A percentile compares a stretch with the other conserved stretches of the same genome.
Evolutionary conservation across 116 monocot species (phyloP).

Genomic region (Thalassia testudinum): DNA sequence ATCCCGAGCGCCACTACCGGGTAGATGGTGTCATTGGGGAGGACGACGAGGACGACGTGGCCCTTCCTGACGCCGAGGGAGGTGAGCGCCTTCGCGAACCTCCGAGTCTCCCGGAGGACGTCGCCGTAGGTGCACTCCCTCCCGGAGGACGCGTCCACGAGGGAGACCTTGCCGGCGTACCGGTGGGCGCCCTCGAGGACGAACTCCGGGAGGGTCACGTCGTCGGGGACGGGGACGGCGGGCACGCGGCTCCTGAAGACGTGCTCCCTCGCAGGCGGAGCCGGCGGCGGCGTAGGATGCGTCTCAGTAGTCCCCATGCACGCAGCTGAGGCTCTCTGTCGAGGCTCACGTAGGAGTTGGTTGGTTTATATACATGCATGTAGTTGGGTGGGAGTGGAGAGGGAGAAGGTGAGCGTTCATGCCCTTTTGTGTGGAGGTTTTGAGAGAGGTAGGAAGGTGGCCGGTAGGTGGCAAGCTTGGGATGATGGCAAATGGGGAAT

Average conservation of each 20-base stretch:
- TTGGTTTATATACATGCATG: too few species aligned
- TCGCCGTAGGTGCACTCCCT: constrained; percentile 52
- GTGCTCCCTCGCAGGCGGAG: too few species aligned
- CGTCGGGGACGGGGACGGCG: constrained; percentile 41
- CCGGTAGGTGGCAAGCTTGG: too few species aligned
- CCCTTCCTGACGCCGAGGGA: constrained; percentile 63
- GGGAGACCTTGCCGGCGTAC: constrained; percentile 59
- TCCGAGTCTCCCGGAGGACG: constrained; percentile 29
- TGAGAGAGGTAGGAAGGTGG: too few species aligned
- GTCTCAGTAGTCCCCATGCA: too few species aligned
- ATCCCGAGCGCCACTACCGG: constrained; percentile 70
- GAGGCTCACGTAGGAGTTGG: too few species aligned
- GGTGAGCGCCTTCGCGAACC: constrained; percentile 58
- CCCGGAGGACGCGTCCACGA: constrained; percentile 53
- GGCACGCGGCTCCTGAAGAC: constrained; percentile 60
- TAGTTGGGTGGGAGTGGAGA: too few species aligned
- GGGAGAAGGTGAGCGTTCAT: too few species aligned
- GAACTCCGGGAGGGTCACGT: constrained; percentile 64
- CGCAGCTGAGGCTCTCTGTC: too few species aligned
- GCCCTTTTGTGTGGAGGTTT: too few species aligned
- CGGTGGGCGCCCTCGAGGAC: constrained; percentile 43
- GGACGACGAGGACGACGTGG: constrained; percentile 62
- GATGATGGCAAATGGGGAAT: too few species aligned
- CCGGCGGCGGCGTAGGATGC: too few species aligned
- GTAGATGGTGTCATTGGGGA: constrained; percentile 74